Conservation (phyloP, 805 yeast genomes). For the Komagataella mondaviorum region DNA sequence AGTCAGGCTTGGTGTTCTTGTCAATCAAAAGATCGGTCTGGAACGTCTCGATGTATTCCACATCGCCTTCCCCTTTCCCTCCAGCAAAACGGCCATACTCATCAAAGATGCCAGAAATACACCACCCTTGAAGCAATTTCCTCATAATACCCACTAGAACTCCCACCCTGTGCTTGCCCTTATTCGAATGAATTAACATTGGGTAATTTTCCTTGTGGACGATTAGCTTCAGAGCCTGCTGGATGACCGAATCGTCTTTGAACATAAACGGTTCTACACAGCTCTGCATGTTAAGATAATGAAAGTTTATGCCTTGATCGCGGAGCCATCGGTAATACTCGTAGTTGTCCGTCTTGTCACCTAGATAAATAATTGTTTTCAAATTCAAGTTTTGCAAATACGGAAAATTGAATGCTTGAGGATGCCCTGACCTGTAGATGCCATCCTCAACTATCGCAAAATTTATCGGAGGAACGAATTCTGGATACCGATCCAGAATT, state of each 20-base stretch:
- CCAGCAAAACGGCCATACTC: slow-evolving; percentile 88
- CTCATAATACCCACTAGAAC: slow-evolving; percentile 87
- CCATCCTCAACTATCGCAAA: slow-evolving; percentile 82
- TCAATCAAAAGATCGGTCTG: slow-evolving; percentile 44
- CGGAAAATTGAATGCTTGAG: slow-evolving; percentile 75
- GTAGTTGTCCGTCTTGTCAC: slow-evolving; percentile 55
- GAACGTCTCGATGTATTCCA: slow-evolving; percentile 81
- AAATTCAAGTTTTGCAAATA: slow-evolving; percentile 58
- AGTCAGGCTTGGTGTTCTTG: slow-evolving; percentile 41
- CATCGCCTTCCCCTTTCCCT: slow-evolving; percentile 86
- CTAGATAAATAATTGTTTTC: slow-evolving; percentile 70
- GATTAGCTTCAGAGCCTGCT: slow-evolving; percentile 40
- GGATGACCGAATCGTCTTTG: slow-evolving; percentile 45
- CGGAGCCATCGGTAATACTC: slow-evolving; percentile 63
- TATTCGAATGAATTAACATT: slow-evolving; percentile 79
- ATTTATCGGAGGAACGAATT: slow-evolving; percentile 80
- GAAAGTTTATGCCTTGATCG: slow-evolving; percentile 35
- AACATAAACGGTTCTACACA: slow-evolving; percentile 58
- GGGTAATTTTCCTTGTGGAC: slow-evolving; percentile 68
- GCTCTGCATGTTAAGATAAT: slow-evolving; percentile 52
- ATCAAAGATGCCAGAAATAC: slow-evolving; percentile 82
- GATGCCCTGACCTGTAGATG: slow-evolving; percentile 87
- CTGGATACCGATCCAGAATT: slow-evolving; percentile 16
- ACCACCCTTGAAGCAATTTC: slow-evolving; percentile 84
- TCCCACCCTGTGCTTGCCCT: slow-evolving; percentile 96